Percentiles rank a stretch among this genome's conserved stretches.
phyloP scores from a whole-genome alignment of 208 protist species.

The Sergeia podlipaevii region DNA sequence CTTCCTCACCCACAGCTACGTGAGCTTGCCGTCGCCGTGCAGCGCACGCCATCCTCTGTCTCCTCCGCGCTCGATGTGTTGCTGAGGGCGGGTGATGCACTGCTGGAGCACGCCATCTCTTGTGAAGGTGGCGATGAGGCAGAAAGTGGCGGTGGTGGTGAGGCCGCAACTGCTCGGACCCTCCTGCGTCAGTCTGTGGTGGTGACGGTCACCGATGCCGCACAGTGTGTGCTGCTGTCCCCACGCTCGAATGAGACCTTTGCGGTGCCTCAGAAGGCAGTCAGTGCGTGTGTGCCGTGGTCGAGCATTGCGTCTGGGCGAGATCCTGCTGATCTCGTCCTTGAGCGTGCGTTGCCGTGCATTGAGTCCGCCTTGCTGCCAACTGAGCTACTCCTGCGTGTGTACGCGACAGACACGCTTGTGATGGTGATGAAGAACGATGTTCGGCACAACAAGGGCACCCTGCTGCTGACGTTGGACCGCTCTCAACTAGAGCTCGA shows the following conservation, averaged over 20 bases:
- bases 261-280: slow-evolving; percentile 30
- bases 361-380: slow-evolving; percentile 36
- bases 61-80: slow-evolving; percentile 48
- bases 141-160: slow-evolving; percentile 9
- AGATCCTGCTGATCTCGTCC: slow-evolving; percentile 30
- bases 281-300: slow-evolving; percentile 48
- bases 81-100: slow-evolving; percentile 37
- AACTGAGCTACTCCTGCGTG: slow-evolving; percentile 66
- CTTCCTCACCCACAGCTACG: slow-evolving; percentile 40
- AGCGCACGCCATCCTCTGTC: slow-evolving; percentile 21
- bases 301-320: slow-evolving; percentile 24
- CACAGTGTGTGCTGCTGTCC: slow-evolving; percentile 54
- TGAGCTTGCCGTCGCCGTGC: slow-evolving; percentile 30
- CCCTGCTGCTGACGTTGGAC: slow-evolving; percentile 40
- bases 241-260: slow-evolving; percentile 74
- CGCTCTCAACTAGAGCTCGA: slow-evolving; percentile 45
- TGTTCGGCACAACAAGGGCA: slow-evolving; percentile 49
- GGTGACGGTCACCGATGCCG: slow-evolving; percentile 57
- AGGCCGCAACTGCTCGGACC: slow-evolving; percentile 8
- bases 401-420: slow-evolving; percentile 45
- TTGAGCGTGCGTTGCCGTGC: slow-evolving; percentile 59
- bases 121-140: slow-evolving; percentile 14
- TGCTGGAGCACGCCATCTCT: slow-evolving; percentile 29
- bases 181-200: slow-evolving; percentile 45
- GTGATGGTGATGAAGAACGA: slow-evolving; percentile 60